A percentile compares a stretch with the other conserved stretches of the same genome.
phyloP scores from a whole-genome alignment of 2,329 filamentous ascomycete species.

The Leptographium wingfieldii region DNA sequence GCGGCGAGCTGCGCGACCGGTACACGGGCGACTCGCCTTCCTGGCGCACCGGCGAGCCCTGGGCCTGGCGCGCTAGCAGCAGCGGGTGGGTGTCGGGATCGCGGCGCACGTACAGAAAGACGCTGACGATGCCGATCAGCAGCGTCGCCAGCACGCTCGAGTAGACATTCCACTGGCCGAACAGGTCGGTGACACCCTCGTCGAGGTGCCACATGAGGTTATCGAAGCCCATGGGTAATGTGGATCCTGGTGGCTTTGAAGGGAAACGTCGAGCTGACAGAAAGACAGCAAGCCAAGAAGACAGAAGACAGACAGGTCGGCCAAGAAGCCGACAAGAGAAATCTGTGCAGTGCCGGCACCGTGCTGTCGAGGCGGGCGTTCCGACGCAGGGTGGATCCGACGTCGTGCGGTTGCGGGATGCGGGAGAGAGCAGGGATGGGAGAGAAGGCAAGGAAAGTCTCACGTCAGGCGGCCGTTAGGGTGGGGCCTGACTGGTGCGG shows the following conservation, averaged over 20 bases:
- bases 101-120: constrained; percentile 54
- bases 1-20: constrained; percentile 70
- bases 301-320: not conserved
- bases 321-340: not conserved
- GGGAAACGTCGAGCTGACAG: too few species aligned
- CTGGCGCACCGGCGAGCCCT: constrained; percentile 65
- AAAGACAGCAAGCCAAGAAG: too few species aligned
- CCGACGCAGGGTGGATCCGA: not conserved
- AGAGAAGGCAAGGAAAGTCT: not conserved
- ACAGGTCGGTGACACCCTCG: constrained; percentile 51
- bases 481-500: not conserved
- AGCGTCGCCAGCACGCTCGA: constrained; percentile 59
- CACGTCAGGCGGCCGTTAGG: not conserved
- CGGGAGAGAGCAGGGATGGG: not conserved
- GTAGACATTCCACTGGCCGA: constrained; percentile 72
- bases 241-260: too few species aligned
- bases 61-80: constrained; percentile 73
- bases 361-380: not conserved
- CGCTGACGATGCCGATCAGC: constrained; percentile 55
- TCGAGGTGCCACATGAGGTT: constrained; percentile 57
- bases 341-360: not conserved
- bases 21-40: constrained; percentile 77
- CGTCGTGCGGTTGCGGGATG: not conserved
- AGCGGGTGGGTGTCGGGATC: constrained; percentile 90
- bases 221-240: constrained; percentile 32